Base-by-base conservation (phyloP, 2,329 filamentous ascomycete species). In the Claviceps pusilla region DNA sequence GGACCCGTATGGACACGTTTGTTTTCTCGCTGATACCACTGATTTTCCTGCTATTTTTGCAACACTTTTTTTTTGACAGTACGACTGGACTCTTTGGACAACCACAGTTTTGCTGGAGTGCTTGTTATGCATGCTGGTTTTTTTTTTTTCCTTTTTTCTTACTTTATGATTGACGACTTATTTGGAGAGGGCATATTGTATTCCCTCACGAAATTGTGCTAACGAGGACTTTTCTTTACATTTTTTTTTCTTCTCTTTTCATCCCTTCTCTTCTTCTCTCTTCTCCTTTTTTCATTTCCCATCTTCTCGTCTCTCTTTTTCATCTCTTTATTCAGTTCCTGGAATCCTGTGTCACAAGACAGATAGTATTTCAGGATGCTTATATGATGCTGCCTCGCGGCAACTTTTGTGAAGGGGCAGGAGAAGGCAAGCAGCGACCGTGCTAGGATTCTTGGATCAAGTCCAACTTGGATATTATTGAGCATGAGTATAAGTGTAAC, bases 351-450 rank as follows among this genome's bases (percentile, higher is more conserved):
- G 35, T 51, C 41, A 7, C 14, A 33, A 35, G 37, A 49, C 33
- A n/a, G 52, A 47, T n/a, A 10, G 16, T 39, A 24, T 46, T 39
- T 29, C 12, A 9, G 46, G 35, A 53, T 53, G 37, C 45, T 63
- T 64, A 65, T 70, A 73, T 69, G 73, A 69, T 67, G 69, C 65
- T 74, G 71, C 72, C 73, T 73, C 73, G 60, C 73, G 73, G 72
- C 69, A 71, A 64, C 64, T 70, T 70, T 70, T 70, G 66, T 68
- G 64, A 58, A 56, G 61, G 55, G 50, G 54, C 53, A 51, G 52
- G 53, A 16, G 46, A 12, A 35, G 11, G 24, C 7, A 35, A 29
- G 49, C 51, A 39, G 46, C 47, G 9, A 56, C 54, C 48, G 50
- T 58, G 46, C 47, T 55, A 56, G 59, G 47, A 19, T 49, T 43